Conservation (phyloP, 352 stramenopile genomes). For the Globisporangium emineosum region DNA sequence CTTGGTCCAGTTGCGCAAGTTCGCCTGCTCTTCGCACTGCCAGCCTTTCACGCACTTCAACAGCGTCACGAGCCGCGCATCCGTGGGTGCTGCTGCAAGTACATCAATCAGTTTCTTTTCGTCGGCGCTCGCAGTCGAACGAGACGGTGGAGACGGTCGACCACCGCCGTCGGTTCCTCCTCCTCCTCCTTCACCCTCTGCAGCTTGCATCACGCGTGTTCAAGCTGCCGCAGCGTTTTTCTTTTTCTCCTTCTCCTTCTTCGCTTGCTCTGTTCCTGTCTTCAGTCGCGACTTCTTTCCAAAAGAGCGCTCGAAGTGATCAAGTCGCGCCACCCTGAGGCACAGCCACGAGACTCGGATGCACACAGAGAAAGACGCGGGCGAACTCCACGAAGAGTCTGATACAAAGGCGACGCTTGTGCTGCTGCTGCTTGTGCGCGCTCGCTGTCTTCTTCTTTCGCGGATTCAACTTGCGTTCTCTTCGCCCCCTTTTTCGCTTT, state of each 20-base stretch:
- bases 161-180: background rate
- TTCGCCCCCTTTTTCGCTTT: background rate
- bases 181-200: constrained; percentile 12
- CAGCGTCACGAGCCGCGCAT: constrained; percentile 45
- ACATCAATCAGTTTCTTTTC: constrained; percentile 67
- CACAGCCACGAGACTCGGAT: background rate
- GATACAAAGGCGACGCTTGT: background rate
- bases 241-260: background rate
- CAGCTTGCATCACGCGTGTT: constrained; percentile 13
- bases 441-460: constrained; percentile 7
- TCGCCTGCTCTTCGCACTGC: constrained; percentile 79
- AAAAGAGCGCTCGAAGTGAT: background rate
- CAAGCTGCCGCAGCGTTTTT: background rate
- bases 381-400: background rate
- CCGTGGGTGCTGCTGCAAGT: constrained; percentile 38
- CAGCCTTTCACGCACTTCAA: constrained; percentile 71
- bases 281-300: background rate
- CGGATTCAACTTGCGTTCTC: background rate
- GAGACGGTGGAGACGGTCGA: background rate
- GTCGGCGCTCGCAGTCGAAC: constrained; percentile 27
- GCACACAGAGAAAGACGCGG: background rate
- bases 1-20: constrained; percentile 60
- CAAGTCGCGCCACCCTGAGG: background rate
- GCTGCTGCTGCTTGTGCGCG: background rate
- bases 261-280: background rate